Conservation (phyloP, 805 yeast species). For the Limtongozyma cylindracea region DNA sequence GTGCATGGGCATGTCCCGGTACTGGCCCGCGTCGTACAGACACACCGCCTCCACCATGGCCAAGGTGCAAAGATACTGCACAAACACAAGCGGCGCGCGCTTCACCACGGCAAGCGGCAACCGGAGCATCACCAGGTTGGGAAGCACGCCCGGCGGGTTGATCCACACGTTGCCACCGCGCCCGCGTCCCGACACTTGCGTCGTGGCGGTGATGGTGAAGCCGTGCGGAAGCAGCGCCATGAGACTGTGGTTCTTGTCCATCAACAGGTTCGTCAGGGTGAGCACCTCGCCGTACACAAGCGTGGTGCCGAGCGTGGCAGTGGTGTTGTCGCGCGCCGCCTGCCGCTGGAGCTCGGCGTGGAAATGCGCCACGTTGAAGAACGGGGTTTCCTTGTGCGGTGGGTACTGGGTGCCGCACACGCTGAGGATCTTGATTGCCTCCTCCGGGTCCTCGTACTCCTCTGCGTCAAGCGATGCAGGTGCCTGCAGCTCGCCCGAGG, state of each 20-base stretch:
- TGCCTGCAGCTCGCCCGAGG: too few relatives aligned
- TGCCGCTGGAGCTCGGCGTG: conserved; percentile 14
- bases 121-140: conserved; percentile 46
- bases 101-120: conserved; percentile 20
- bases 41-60: conserved; percentile 64
- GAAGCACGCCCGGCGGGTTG: conserved; percentile 79
- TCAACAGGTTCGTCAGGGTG: conserved; percentile 61
- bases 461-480: too few relatives aligned
- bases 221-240: conserved; percentile 46
- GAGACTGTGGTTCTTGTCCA: conserved; percentile 45
- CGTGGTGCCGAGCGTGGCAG: too few relatives aligned
- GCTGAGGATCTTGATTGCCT: too few relatives aligned
- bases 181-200: conserved; percentile 82
- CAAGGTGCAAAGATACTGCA: conserved; percentile 66
- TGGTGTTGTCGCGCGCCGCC: conserved; percentile 4
- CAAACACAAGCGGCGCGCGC: conserved; percentile 40
- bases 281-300: conserved; percentile 81
- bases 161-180: conserved; percentile 93
- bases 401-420: background rate
- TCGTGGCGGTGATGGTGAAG: conserved; percentile 41
- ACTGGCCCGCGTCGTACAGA: conserved; percentile 24
- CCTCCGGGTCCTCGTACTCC: too few relatives aligned
- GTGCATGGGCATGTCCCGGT: conserved; percentile 50
- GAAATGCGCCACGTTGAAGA: conserved; percentile 38
- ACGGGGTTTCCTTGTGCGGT: conserved; percentile 29